Conservation (phyloP, 2,329 filamentous ascomycete genomes). For the Metarhizium brunneum region DNA sequence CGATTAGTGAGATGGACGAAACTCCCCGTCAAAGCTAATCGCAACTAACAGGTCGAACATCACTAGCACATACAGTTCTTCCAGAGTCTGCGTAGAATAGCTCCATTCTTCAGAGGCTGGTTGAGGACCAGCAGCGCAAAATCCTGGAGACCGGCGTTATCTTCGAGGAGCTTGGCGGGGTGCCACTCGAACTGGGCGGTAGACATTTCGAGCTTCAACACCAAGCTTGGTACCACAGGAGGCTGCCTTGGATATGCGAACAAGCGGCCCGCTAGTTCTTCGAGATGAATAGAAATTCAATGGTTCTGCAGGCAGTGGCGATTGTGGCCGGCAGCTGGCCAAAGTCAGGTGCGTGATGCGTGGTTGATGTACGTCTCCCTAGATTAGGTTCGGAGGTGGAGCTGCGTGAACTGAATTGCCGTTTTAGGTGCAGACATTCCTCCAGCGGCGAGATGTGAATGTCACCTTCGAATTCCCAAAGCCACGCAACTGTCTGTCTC, state of each 20-base stretch:
- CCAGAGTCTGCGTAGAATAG: slow-evolving; percentile 40
- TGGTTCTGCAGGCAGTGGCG: neutral
- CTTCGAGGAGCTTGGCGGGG: slow-evolving; percentile 27
- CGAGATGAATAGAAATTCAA: neutral
- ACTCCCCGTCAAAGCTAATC: neutral
- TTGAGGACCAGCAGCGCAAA: slow-evolving; percentile 43
- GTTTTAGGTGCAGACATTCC: neutral
- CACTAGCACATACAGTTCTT: slow-evolving; percentile 29
- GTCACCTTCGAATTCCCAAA: neutral
- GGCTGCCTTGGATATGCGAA: neutral
- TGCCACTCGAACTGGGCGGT: slow-evolving; percentile 28
- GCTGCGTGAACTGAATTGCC: neutral
- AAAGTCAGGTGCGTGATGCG: neutral
- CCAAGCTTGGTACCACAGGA: neutral
- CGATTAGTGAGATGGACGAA: slow-evolving; percentile 1
- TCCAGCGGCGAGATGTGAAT: neutral
- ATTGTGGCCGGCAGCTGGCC: neutral
- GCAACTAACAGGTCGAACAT: neutral
- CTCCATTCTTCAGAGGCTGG: slow-evolving; percentile 37
- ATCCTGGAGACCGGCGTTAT: slow-evolving; percentile 20
- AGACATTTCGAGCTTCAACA: slow-evolving; percentile 11
- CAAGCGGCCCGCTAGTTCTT: neutral
- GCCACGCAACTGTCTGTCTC: neutral
- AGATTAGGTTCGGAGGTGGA: neutral
- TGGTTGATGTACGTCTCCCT: neutral